Base-by-base conservation (phyloP, 1,139 yeast genomes). In the Candida sojae region DNA sequence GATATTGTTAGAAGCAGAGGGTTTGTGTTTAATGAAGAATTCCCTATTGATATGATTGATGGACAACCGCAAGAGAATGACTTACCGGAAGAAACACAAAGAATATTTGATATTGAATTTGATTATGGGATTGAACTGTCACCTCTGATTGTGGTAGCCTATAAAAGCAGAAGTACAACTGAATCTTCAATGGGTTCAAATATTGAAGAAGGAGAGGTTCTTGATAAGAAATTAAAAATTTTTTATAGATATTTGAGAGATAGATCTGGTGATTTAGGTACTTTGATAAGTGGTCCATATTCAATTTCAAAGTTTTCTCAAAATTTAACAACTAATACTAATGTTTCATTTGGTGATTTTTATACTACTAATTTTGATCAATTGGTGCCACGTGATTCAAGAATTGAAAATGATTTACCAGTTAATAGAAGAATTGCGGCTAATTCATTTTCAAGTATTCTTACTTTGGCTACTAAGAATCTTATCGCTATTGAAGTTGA, bases 381-480 rank as follows among this genome's bases (percentile, higher is more conserved):
- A 6, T 48, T 63, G 29, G 62, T 66, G 31, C 64, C 68, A 8
- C 12, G 30, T 1, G 51, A 52, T 42, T 33, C 43, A 7, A 21
- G 28, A 5, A 42, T 31, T 42, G 41, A 40, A 21, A 34, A 53
- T 31, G 57, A 63, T 49, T 47, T 48, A 49, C 46, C 60, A 43
- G 48, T 60, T 42, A 47, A 49, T 12, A 60, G 62, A 48, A 55
- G 60, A 12, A 57, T 70, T 29, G 75, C 75, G 12, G 75, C 71
- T 11, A 69, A 63, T 45, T 67, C 79, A 2, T 74, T 77, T 53
- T 58, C 71, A 11, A 68, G 73, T 43, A 49, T 76, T 1, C 60
- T 77, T 39, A 70, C 73, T 41, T 60, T 77, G 44, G 67, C 77
- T 0, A 65, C 72, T 7, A 59, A 44, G 28, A 44, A 47, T 36